Base-by-base conservation (phyloP, 2,329 filamentous ascomycete species). In the Fusarium coffeatum region DNA sequence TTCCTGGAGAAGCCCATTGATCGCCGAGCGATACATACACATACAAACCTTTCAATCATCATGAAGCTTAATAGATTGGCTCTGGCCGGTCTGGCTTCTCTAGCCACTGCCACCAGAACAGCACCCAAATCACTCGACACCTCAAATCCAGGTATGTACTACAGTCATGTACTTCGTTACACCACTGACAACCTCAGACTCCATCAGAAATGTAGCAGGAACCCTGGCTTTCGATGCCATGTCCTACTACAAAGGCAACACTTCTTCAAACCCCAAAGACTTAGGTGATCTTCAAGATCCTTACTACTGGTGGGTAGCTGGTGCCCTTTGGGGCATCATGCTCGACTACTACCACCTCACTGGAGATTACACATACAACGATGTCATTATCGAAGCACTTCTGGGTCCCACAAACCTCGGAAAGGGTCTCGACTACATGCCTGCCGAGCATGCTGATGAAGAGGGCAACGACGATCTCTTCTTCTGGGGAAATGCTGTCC, bases 391-490 rank as follows among this genome's bases (percentile, higher is more conserved):
- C 34, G 82, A 90, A 65, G 89, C 87, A 11, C 79, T 93, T 4
- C 77, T 88, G 8, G 87, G 83, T 27, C 89, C 79, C 1, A 78
- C 79, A 51, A 89, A 87, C 76, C 85, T 81, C 8, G 89, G 89
- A 2, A 84, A 86, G 0, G 77, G 85, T 11, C 82, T 84, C 61
- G 84, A 92, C 78, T 91, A 86, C 74, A 88, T 92, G 84, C 82
- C 86, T 6, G 83, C 85, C 0, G 78, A 80, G 58, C 87, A 90
- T 68, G 79, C 79, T 15, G 82, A 83, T n/a, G 86, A 88, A 64
- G 87, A 91, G 77, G 90, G 91, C 55, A 93, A 93, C 70, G 91
- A 93, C 71, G 91, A 93, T 75, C 89, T 93, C 76, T 89, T 88
- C 32, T 93, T 93, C 76, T 93, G 91, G 91, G 88, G 85, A 13